Evolutionary conservation across 2,329 filamentous ascomycete species (phyloP).

Genomic region (Xylariaceae sp.): DNA sequence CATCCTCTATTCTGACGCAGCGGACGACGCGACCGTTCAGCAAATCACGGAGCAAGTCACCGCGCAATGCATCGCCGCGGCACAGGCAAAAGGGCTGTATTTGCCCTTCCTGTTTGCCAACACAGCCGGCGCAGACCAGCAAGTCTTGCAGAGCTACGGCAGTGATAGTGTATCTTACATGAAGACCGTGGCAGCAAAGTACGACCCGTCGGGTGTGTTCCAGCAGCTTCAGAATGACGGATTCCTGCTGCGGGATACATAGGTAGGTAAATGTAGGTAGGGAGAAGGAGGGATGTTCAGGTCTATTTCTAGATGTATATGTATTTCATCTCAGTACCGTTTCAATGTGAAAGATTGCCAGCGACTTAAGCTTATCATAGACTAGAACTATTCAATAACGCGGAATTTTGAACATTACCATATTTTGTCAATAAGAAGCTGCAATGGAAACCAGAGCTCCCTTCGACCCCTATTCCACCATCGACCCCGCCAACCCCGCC

Average conservation of each 20-base stretch:
- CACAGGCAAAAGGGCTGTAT: slow-evolving; percentile 8
- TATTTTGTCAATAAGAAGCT: too few species aligned
- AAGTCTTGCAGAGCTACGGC: slow-evolving; percentile 18
- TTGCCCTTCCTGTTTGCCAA: slow-evolving; percentile 22
- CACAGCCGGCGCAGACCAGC: slow-evolving; percentile 14
- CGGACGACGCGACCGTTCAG: slow-evolving; percentile 15
- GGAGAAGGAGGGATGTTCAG: too few species aligned
- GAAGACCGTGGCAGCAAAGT: slow-evolving; percentile 18
- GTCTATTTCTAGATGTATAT: too few species aligned
- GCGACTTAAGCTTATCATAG: too few species aligned
- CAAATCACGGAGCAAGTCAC: slow-evolving; percentile 15
- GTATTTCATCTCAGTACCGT: too few species aligned
- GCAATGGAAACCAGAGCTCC: too few species aligned
- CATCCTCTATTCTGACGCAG: slow-evolving; percentile 16
- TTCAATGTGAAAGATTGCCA: too few species aligned
- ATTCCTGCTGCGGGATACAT: slow-evolving; percentile 19
- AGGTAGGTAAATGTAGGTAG: not conserved
- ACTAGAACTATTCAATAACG: too few species aligned
- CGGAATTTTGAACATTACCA: not conserved
- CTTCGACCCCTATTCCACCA: too few species aligned
- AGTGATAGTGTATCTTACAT: slow-evolving; percentile 15
- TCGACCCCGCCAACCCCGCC: slow-evolving; percentile 34
- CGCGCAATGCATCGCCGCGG: slow-evolving; percentile 12
- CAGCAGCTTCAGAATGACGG: slow-evolving; percentile 19
- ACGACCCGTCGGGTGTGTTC: slow-evolving; percentile 18